Conservation (phyloP, 2,329 filamentous ascomycete genomes). For the Fusarium sp. region DNA sequence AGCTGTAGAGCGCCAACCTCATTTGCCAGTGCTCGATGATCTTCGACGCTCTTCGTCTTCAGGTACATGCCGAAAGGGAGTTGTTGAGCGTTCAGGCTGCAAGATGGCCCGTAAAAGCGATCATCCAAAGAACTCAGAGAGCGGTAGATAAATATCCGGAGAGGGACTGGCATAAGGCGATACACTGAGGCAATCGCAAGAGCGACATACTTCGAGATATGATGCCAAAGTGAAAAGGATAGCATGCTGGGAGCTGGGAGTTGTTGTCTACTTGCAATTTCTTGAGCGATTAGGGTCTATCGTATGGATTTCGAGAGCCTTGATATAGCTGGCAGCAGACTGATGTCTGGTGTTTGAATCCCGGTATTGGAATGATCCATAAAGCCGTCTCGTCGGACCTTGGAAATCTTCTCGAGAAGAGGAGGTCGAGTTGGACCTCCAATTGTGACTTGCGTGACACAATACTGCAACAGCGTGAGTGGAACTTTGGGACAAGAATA, state of each 20-base stretch:
- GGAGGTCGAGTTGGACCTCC: not conserved
- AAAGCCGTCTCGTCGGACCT: fast-evolving
- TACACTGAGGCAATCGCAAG: not conserved
- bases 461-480: not conserved
- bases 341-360: not conserved
- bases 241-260: not conserved
- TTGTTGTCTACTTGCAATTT: not conserved
- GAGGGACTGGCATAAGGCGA: fast-evolving
- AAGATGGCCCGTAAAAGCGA: not conserved
- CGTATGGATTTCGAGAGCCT: not conserved
- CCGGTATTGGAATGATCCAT: not conserved
- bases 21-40: not conserved
- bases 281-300: not conserved
- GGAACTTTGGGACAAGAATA: fast-evolving
- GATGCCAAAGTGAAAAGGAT: not conserved
- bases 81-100: not conserved
- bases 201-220: not conserved
- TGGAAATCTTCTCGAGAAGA: not conserved
- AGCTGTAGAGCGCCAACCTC: not conserved
- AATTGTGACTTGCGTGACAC: fast-evolving
- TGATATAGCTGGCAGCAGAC: not conserved
- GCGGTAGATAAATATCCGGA: not conserved
- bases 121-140: fast-evolving
- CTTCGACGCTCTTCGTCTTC: not conserved
- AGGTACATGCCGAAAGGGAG: conserved; percentile 16